phyloP scores from a whole-genome alignment of 352 stramenopile species.

The Blastocystis sp. region DNA sequence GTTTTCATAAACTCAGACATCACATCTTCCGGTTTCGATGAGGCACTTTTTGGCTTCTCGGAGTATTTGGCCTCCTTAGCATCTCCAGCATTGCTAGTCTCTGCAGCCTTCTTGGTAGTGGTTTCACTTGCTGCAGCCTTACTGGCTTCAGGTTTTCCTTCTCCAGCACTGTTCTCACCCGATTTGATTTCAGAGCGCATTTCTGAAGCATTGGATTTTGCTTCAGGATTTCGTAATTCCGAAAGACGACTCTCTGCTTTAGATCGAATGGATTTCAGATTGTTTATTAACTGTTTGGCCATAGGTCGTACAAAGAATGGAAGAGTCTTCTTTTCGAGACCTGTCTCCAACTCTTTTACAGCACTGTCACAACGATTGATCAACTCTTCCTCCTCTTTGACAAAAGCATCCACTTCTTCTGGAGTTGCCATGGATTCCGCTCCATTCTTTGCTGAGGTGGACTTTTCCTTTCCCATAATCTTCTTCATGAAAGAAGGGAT shows the following conservation, averaged over 20 bases:
- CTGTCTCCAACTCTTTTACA: neutral
- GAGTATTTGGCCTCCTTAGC: neutral
- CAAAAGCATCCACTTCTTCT: neutral
- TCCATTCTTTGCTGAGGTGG: neutral
- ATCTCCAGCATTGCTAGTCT: neutral
- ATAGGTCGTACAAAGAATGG: slow-evolving; percentile 20
- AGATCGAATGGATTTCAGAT: neutral
- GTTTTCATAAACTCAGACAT: neutral
- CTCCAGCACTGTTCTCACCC: neutral
- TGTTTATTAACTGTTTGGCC: neutral
- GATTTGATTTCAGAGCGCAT: neutral
- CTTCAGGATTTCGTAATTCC: neutral
- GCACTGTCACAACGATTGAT: neutral
- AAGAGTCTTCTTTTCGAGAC: neutral
- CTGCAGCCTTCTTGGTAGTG: neutral
- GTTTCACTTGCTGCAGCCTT: neutral
- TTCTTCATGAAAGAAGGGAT: neutral
- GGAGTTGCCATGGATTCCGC: neutral
- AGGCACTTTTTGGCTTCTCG: neutral
- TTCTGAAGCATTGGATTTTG: neutral
- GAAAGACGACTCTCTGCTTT: neutral
- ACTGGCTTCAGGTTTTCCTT: neutral
- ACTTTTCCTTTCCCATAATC: neutral
- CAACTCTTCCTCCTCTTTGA: slow-evolving; percentile 5
- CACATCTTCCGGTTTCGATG: neutral